phyloP scores from a whole-genome alignment of 2,329 filamentous ascomycete species.

The Neofusicoccum sp. region DNA sequence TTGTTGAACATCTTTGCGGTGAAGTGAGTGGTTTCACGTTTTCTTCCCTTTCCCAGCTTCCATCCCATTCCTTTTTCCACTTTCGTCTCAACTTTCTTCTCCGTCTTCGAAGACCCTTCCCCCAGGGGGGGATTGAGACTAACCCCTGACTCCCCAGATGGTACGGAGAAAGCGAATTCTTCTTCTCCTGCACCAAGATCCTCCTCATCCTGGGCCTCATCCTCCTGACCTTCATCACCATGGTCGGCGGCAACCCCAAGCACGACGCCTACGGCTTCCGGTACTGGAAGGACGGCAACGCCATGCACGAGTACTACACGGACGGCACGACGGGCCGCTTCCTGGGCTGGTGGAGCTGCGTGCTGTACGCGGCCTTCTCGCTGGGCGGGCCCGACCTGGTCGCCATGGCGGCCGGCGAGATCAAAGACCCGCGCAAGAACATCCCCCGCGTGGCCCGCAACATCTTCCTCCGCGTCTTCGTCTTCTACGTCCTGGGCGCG shows the following conservation, averaged over 20 bases:
- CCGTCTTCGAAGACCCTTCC: too few relatives aligned
- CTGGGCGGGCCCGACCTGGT: slow-evolving; percentile 51
- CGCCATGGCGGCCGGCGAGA: slow-evolving; percentile 49
- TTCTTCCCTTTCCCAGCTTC: not conserved
- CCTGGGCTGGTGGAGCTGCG: slow-evolving; percentile 55
- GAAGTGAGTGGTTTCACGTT: not conserved
- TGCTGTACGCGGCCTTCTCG: slow-evolving; percentile 51
- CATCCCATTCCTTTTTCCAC: not conserved
- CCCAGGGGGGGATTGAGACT: slow-evolving; percentile 53
- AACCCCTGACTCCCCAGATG: slow-evolving; percentile 60
- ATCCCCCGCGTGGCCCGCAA: slow-evolving; percentile 75
- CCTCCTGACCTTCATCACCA: slow-evolving; percentile 48
- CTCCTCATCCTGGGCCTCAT: slow-evolving; percentile 47
- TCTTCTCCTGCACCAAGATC: slow-evolving; percentile 47
- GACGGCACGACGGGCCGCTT: slow-evolving; percentile 57
- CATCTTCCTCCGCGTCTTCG: slow-evolving; percentile 73
- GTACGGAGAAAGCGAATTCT: slow-evolving; percentile 48
- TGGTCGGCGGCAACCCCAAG: slow-evolving; percentile 45
- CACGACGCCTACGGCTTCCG: slow-evolving; percentile 45
- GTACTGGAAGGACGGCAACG: slow-evolving; percentile 41
- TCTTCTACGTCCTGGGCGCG: slow-evolving; percentile 47
- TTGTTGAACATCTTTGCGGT: slow-evolving; percentile 16
- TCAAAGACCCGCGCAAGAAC: slow-evolving; percentile 41
- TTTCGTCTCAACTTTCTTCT: too few relatives aligned
- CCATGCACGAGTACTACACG: slow-evolving; percentile 61